Conservation (phyloP, 1,284 basidiomycete species). For the Ganoderma sp. region DNA sequence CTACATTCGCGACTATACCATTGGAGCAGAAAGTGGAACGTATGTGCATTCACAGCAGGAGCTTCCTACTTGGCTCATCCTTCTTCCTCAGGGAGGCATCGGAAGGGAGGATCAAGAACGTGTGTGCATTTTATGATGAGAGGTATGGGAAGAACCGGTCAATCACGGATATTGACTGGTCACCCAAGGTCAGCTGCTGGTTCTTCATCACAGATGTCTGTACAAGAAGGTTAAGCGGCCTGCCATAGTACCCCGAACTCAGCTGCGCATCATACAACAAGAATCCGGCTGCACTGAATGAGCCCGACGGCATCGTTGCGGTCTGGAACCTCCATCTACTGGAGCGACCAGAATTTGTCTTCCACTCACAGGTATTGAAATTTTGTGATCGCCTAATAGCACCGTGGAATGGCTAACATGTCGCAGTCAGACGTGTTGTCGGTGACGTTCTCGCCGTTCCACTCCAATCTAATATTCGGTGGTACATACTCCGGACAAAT, state of each 20-base stretch:
- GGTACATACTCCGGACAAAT: constrained; percentile 99
- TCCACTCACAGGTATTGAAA: constrained; percentile 87
- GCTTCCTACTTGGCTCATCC: not conserved
- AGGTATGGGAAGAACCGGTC: constrained; percentile 89
- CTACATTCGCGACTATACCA: constrained; percentile 94
- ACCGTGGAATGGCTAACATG: constrained; percentile 23
- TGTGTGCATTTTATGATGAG: constrained; percentile 91
- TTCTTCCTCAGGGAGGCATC: constrained; percentile 73
- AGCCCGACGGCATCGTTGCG: constrained; percentile 95
- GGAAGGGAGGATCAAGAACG: constrained; percentile 86
- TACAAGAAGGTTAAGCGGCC: not conserved
- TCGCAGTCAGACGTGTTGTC: constrained; percentile 93
- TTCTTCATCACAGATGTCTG: not conserved
- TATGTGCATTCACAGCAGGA: constrained; percentile 7
- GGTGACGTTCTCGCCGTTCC: constrained; percentile 96
- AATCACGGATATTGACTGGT: constrained; percentile 98
- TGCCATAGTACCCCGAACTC: constrained; percentile 88
- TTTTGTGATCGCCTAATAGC: not conserved
- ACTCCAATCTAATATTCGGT: constrained; percentile 96
- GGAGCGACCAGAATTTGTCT: constrained; percentile 96
- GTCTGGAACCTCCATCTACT: constrained; percentile 97
- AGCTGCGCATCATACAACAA: constrained; percentile 97
- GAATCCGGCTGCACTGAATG: constrained; percentile 87
- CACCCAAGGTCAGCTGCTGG: constrained; percentile 73
- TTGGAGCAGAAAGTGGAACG: constrained; percentile 73